Evolutionary conservation across 1,284 basidiomycete genomes (phyloP), one percentile per base, ranked within the genome.

Genomic region (Ustilago lituana): DNA sequence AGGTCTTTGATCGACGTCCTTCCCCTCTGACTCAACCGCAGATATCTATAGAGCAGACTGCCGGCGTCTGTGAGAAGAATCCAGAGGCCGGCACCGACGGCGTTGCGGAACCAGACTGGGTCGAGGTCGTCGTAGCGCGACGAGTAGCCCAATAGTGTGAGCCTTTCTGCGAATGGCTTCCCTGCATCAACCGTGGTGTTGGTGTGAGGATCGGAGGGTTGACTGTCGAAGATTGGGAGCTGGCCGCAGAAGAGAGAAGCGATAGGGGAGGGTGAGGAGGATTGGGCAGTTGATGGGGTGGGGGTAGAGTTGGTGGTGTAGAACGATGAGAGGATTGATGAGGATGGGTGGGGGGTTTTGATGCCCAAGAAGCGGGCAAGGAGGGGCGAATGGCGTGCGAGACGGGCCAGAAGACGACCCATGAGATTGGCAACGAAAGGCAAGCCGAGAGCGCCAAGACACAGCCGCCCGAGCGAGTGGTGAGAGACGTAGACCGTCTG

Each of bases 21-120:
- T 12, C 50, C 46, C 17, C 68, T 52, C 51, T 77, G 78, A 23
- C 57, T 55, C 19, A 77, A 53, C 11, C 53, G 44, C 20, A 77
- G 40, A 23, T 74, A 78, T 5, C 73, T 58, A 40, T 73, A 78
- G 12, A 68, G 41, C 24, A 80, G 38, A 23, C 58, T 56, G 7
- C 55, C 45, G 2, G 61, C 59, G 47, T 80, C 78, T 38, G 76
- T 78, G 32, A 72, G 10, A 31, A 78, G 41, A 20, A 79, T 73
- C 47, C 64, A 80, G 4, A 77, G n/a, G 11, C 56, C 73, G 0
- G 70, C 72, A 11, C 78, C 78, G 2, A 80, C 38, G 1, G 76
- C 64, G 40, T 78, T 80, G 3, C 78, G 54, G 45, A 49, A 79
- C 78, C 78, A 80, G 1, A 79, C 66, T 2, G 77, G 74, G 27